Conservation (phyloP, 495 filamentous ascomycete species). For the Zalerion maritima region DNA sequence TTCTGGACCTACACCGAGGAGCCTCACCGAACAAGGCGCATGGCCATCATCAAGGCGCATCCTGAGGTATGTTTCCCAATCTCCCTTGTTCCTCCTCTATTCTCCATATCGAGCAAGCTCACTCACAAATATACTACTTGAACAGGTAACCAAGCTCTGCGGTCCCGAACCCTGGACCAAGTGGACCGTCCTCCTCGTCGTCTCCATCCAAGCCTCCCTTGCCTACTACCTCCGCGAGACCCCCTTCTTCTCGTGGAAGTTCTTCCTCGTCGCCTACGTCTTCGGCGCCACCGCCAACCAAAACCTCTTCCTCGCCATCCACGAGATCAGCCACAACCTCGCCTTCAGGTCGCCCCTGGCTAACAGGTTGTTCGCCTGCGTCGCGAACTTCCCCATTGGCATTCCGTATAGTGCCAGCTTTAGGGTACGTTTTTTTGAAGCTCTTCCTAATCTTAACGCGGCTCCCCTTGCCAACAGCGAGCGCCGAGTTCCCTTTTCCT, state of each 20-base stretch:
- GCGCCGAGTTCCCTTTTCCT: neutral
- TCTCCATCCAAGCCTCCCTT: conserved; percentile 64
- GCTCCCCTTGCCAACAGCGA: neutral
- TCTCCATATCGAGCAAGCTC: conserved; percentile 1
- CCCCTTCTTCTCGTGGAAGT: conserved; percentile 65
- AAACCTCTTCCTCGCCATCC: conserved; percentile 96
- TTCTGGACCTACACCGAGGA: conserved; percentile 98
- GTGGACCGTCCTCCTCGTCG: conserved; percentile 76
- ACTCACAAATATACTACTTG: conserved; percentile 8
- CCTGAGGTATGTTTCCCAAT: conserved; percentile 53
- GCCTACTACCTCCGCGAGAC: conserved; percentile 69
- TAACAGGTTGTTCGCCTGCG: conserved; percentile 76
- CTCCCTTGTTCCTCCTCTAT: neutral
- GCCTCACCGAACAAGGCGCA: conserved; percentile 77
- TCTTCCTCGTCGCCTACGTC: conserved; percentile 77
- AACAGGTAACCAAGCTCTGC: conserved; percentile 89
- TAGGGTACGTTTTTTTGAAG: conserved; percentile 36
- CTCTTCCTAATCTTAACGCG: neutral
- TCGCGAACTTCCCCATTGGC: conserved; percentile 92
- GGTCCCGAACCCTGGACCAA: conserved; percentile 93
- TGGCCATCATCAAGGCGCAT: conserved; percentile 96
- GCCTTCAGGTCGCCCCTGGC: conserved; percentile 75
- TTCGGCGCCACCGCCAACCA: conserved; percentile 95
- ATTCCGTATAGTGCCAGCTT: conserved; percentile 95
- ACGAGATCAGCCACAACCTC: conserved; percentile 97